Conservation (phyloP, 2,329 filamentous ascomycete species). For the Xylaria sp. region DNA sequence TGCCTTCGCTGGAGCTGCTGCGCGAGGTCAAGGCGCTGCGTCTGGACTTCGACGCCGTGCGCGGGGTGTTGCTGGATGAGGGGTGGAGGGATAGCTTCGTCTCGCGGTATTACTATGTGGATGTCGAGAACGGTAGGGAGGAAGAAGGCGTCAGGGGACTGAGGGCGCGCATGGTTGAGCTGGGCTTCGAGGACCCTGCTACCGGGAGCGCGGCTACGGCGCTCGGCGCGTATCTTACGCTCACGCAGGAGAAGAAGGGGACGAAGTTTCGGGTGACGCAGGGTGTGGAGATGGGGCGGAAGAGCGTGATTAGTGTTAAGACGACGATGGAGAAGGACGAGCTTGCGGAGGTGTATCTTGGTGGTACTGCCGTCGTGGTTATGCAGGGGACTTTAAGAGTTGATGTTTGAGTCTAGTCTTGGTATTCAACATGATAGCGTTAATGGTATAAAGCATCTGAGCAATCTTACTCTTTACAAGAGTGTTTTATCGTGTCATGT, state of each 20-base stretch:
- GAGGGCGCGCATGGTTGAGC: slow-evolving; percentile 70
- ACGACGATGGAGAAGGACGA: slow-evolving; percentile 45
- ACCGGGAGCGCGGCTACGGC: slow-evolving; percentile 72
- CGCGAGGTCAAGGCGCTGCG: slow-evolving; percentile 52
- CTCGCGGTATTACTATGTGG: slow-evolving; percentile 69
- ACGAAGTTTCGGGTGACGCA: slow-evolving; percentile 66
- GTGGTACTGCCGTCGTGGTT: slow-evolving; percentile 49
- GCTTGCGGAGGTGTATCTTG: slow-evolving; percentile 46
- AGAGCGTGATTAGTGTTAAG: slow-evolving; percentile 63
- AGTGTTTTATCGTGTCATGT: neutral
- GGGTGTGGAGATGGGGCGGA: slow-evolving; percentile 74
- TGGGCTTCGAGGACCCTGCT: slow-evolving; percentile 65
- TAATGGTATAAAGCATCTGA: neutral
- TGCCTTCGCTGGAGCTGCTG: slow-evolving; percentile 70
- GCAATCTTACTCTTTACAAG: neutral
- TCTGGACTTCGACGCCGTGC: slow-evolving; percentile 49
- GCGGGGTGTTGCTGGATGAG: slow-evolving; percentile 58
- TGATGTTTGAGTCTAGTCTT: slow-evolving; percentile 33
- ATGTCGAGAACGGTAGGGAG: slow-evolving; percentile 42
- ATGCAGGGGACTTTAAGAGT: slow-evolving; percentile 47
- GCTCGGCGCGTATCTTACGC: slow-evolving; percentile 64
- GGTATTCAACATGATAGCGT: neutral
- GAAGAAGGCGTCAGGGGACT: slow-evolving; percentile 49
- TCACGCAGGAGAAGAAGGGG: slow-evolving; percentile 51
- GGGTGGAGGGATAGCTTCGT: slow-evolving; percentile 67